Conservation (phyloP, 352 stramenopile species). For the Phytopythium montanum region DNA sequence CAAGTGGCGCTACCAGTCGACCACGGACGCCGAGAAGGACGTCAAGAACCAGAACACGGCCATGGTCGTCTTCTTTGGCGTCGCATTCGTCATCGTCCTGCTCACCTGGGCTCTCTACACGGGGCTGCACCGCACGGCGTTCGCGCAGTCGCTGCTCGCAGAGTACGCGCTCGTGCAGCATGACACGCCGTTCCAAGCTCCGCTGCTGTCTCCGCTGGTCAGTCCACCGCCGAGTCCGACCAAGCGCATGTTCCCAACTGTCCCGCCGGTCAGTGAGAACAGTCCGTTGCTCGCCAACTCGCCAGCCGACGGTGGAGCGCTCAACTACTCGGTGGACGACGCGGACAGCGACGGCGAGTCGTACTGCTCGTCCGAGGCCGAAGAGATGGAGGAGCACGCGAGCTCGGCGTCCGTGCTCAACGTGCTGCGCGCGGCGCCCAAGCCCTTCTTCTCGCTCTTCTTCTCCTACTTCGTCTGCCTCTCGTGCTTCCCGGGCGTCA, state of each 20-base stretch:
- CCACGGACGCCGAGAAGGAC: slow-evolving; percentile 10
- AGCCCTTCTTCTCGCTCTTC: slow-evolving; percentile 78
- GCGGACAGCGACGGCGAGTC: slow-evolving; percentile 32
- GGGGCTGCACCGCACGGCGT: slow-evolving; percentile 43
- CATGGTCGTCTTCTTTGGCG: slow-evolving; percentile 64
- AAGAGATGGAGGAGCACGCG: slow-evolving; percentile 32
- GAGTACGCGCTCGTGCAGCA: slow-evolving; percentile 69
- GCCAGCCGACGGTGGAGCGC: not conserved
- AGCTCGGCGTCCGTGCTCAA: slow-evolving; percentile 43
- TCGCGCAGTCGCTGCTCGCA: slow-evolving; percentile 56
- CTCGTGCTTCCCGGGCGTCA: slow-evolving; percentile 78
- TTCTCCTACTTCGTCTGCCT: slow-evolving; percentile 75
- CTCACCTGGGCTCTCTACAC: slow-evolving; percentile 57
- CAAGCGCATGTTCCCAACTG: slow-evolving; percentile 9
- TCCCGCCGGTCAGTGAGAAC: slow-evolving; percentile 27
- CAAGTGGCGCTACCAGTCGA: slow-evolving; percentile 45
- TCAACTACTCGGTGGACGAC: slow-evolving; percentile 12
- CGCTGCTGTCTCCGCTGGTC: slow-evolving; percentile 49
- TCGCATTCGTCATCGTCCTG: slow-evolving; percentile 50
- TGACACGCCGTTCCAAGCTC: slow-evolving; percentile 48
- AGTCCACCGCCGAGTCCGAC: slow-evolving; percentile 27
- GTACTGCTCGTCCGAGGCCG: slow-evolving; percentile 27
- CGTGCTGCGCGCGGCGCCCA: slow-evolving; percentile 57
- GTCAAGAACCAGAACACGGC: slow-evolving; percentile 30
- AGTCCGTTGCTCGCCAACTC: slow-evolving; percentile 34